A percentile compares a stretch with the other conserved stretches of the same genome.
These are phyloP conservation scores for Monosporascus sp. DNA, from an alignment of 2,329 filamentous ascomycete genomes.

Conservation along the genomic window DNA sequence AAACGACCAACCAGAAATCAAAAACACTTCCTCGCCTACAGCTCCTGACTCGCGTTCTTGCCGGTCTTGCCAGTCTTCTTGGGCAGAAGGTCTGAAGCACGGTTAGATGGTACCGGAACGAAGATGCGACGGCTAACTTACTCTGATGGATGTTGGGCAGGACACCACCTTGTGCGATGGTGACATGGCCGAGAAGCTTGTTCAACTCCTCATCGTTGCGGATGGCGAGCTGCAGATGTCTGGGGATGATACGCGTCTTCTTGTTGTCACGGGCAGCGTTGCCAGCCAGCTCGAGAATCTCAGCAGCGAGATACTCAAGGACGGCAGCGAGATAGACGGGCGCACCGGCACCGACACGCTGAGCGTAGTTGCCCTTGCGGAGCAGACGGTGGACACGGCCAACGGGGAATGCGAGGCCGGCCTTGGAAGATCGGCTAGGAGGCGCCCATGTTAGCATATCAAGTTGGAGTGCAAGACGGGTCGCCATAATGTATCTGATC, in stretches of 20 bases:
- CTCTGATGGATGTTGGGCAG: constrained; percentile 96
- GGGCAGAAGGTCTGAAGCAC: constrained; percentile 76
- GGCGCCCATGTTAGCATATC: constrained; percentile 32
- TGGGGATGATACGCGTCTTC: constrained; percentile 99
- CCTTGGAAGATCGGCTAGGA: constrained; percentile 92
- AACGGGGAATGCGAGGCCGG: constrained; percentile 96
- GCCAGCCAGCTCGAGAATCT: constrained; percentile 97
- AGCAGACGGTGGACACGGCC: constrained; percentile 99
- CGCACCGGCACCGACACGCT: constrained; percentile 97
- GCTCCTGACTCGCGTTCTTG: constrained; percentile 90
- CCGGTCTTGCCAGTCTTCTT: constrained; percentile 98
- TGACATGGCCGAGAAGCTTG: constrained; percentile 95
- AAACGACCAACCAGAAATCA: constrained; percentile 60
- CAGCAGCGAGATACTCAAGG: constrained; percentile 95
- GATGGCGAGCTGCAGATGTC: constrained; percentile 98
- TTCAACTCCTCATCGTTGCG: constrained; percentile 99
- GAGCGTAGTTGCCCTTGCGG: constrained; percentile 98
- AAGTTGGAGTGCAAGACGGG: not conserved
- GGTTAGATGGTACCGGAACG: constrained; percentile 31
- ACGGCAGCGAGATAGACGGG: constrained; percentile 97
- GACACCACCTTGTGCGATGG: constrained; percentile 95
- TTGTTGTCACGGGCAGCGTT: constrained; percentile 99
- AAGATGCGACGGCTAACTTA: constrained; percentile 48
- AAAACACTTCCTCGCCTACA: constrained; percentile 59
- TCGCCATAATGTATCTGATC: constrained; percentile 7